Conservation (phyloP, 2,329 filamentous ascomycete genomes). For the Trichoderma asperellum region DNA sequence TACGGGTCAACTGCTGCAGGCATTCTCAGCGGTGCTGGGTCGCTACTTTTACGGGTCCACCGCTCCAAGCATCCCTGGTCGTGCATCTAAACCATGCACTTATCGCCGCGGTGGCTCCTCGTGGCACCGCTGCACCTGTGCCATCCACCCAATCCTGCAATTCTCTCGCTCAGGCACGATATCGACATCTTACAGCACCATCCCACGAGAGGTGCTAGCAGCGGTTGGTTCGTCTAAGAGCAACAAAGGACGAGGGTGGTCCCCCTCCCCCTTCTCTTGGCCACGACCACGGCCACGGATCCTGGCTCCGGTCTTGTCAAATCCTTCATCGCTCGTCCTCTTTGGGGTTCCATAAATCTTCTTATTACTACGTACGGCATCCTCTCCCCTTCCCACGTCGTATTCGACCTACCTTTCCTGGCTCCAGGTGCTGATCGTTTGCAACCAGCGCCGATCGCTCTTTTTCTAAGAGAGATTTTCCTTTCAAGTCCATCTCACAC, state of each 20-base stretch:
- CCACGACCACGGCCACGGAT: neutral
- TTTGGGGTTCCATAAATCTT: slow-evolving; percentile 13
- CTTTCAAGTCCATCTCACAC: slow-evolving; percentile 9
- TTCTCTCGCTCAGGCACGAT: neutral
- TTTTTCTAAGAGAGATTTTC: slow-evolving; percentile 13
- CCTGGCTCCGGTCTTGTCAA: neutral
- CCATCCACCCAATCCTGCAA: neutral
- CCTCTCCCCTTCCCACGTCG: slow-evolving; percentile 13
- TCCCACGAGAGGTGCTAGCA: neutral
- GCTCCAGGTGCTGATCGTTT: slow-evolving; percentile 17
- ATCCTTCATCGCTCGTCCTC: slow-evolving; percentile 10
- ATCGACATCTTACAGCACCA: neutral
- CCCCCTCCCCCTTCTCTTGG: neutral
- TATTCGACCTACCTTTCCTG: slow-evolving; percentile 19
- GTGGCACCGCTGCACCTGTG: slow-evolving; percentile 14
- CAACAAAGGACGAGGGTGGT: neutral
- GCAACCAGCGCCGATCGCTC: slow-evolving; percentile 19
- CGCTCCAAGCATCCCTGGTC: slow-evolving; percentile 3
- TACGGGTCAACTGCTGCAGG: slow-evolving; percentile 16
- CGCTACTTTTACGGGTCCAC: slow-evolving; percentile 1
- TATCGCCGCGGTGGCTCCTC: slow-evolving; percentile 11
- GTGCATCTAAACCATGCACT: slow-evolving; percentile 19
- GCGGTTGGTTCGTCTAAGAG: neutral
- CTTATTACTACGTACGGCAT: slow-evolving; percentile 22
- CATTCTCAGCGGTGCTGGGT: neutral